Conservation (phyloP, 768 basidiomycete species). For the Lactarius vividus region DNA sequence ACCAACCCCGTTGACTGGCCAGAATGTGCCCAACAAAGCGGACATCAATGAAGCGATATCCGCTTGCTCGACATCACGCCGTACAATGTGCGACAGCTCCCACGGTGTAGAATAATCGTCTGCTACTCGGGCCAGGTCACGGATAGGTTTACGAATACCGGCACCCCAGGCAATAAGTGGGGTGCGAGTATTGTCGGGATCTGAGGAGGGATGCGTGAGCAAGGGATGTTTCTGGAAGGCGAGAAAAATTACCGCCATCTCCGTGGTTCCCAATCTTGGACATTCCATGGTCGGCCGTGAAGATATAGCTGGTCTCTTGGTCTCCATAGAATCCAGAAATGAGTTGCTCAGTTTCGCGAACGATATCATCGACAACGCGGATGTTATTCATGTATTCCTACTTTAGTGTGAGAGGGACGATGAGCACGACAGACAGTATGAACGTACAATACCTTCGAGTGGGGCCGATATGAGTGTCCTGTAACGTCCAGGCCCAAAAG, state of each 20-base stretch:
- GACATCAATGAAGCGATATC: conserved; percentile 81
- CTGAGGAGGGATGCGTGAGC: conserved; percentile 37
- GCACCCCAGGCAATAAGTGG: conserved; percentile 82
- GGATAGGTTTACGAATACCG: conserved; percentile 68
- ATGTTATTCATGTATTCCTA: conserved; percentile 89
- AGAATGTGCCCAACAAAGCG: conserved; percentile 62
- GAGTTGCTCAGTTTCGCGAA: conserved; percentile 60
- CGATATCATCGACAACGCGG: conserved; percentile 71
- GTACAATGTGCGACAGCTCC: conserved; percentile 53
- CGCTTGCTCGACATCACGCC: conserved; percentile 80
- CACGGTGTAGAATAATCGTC: conserved; percentile 69
- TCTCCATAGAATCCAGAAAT: conserved; percentile 64
- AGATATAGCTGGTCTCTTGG: conserved; percentile 69
- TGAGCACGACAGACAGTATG: neutral
- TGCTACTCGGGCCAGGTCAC: conserved; percentile 54
- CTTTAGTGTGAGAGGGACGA: neutral
- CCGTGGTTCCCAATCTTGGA: conserved; percentile 85
- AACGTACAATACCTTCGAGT: conserved; percentile 53
- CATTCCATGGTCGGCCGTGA: conserved; percentile 92
- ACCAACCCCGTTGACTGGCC: conserved; percentile 83
- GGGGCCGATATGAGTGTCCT: conserved; percentile 81
- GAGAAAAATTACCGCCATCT: conserved; percentile 62
- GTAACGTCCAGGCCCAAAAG: conserved; percentile 84
- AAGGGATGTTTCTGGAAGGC: conserved; percentile 3
- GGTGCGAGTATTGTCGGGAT: conserved; percentile 85